Conservation (phyloP, 1,139 yeast genomes). For the Candida neerlandica region DNA sequence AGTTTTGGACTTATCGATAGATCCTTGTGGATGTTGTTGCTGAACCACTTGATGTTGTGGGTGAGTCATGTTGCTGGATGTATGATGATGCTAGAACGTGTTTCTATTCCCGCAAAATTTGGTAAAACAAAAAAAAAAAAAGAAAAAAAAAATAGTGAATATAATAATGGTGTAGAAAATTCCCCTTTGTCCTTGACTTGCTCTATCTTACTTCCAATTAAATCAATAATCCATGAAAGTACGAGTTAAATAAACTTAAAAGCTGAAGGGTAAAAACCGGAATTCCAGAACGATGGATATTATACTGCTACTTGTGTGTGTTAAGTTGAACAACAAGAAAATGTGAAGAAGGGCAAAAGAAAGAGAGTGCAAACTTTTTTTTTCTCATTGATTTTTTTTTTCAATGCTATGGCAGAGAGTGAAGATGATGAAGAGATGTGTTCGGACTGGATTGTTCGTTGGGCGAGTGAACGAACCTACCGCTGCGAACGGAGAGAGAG, state of each 20-base stretch:
- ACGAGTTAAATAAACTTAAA: background rate
- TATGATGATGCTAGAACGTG: background rate
- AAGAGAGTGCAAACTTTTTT: background rate
- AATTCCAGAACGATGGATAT: background rate
- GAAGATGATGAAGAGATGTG: background rate
- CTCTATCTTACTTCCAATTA: background rate
- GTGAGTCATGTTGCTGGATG: slow-evolving; percentile 5
- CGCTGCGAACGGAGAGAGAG: too few species aligned
- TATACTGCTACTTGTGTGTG: too few species aligned
- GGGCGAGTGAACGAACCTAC: too few species aligned
- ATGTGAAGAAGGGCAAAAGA: background rate
- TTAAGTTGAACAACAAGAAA: too few species aligned
- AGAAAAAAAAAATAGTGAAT: background rate
- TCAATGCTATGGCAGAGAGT: background rate
- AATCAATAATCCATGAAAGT: background rate
- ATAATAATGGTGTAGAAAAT: background rate
- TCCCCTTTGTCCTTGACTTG: background rate
- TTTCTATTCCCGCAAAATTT: background rate
- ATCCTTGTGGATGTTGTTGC: background rate
- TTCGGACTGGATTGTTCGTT: too few species aligned
- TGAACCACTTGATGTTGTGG: slow-evolving; percentile 1
- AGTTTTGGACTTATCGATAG: slow-evolving; percentile 7
- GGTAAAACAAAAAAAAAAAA: background rate
- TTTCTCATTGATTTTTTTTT: background rate
- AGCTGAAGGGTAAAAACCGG: too few species aligned